Evolutionary conservation across 345 rosid genomes (phyloP), one percentile per base, ranked within the genome.

Genomic region (Iberis pinnata): DNA sequence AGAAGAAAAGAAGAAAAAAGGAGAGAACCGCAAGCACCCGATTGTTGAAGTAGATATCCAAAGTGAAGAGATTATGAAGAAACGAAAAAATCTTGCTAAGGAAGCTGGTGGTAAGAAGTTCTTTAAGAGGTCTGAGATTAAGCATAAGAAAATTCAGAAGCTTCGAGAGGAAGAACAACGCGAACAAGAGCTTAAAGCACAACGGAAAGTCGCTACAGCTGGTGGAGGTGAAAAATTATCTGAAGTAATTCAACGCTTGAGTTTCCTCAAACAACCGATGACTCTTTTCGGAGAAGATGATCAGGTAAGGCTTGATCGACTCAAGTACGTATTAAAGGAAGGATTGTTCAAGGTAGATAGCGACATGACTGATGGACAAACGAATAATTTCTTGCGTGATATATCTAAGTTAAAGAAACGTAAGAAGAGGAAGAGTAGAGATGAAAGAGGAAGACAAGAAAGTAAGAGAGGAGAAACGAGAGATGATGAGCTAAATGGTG

Each of bases 231-330:
- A 75, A 9, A 39, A 72, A 38, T 24, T 70, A 10, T 18, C 67
- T 0, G 98, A 92, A 73, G 96, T 88, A 27, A 79, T 84, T 53
- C 93, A 95, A 18, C 84, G 96, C 11, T 77, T 92, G n/a, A n/a
- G n/a, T n/a, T n/a, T n/a, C n/a, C n/a, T n/a, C n/a, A n/a, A n/a
- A n/a, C n/a, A n/a, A n/a, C 98, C 96, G 1, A 71, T 92, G 31
- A 92, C 98, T 40, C 93, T 92, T 20, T 92, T 92, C 37, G 96
- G 96, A 7, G 98, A 92, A 55, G 96, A 92, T 24, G 96, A 88
- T 24, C 78, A 71, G 5, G 80, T 95, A 0, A 75, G 98, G 10
- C 88, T 92, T 8, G 96, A 84, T 58, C 72, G 98, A 31, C 73
- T 92, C 32, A 92, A 88, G 58, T 75, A 78, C 37, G 89, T 92